Conservation (phyloP, 169 alveolate genomes). For the Plasmodium ovale region DNA sequence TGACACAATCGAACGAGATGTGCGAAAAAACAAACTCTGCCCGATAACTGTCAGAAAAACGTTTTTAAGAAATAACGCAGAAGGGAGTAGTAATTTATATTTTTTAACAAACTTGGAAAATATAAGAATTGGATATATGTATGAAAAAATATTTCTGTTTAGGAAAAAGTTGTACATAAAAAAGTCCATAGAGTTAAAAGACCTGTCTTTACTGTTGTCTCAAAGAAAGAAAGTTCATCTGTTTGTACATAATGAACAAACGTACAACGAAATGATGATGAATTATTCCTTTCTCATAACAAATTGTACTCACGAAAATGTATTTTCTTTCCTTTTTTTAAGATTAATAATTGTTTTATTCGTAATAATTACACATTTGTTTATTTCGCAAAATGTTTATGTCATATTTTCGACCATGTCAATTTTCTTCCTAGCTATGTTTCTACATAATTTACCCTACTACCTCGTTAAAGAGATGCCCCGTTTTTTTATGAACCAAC, state of each 20-base stretch:
- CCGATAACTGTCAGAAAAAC: conserved; percentile 6
- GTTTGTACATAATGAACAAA: conserved; percentile 26
- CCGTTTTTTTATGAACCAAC: not conserved
- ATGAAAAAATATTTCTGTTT: conserved; percentile 48
- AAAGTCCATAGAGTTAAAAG: conserved; percentile 29
- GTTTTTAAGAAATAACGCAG: conserved; percentile 2
- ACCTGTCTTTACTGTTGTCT: conserved; percentile 16
- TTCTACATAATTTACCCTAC: conserved; percentile 18
- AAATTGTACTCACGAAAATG: conserved; percentile 10
- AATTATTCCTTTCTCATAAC: conserved; percentile 19
- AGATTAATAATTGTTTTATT: conserved; percentile 20
- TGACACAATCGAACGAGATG: conserved; percentile 5
- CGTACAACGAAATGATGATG: not conserved
- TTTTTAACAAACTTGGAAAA: conserved; percentile 7
- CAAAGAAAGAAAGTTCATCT: conserved; percentile 16
- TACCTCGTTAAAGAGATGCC: not conserved
- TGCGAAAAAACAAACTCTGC: conserved; percentile 21
- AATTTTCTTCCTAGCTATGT: conserved; percentile 26
- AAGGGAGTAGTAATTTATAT: conserved; percentile 1
- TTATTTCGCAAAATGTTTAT: conserved; percentile 3
- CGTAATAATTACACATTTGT: conserved; percentile 5
- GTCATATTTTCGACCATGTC: conserved; percentile 8
- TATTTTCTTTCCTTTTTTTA: conserved; percentile 2
- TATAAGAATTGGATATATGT: conserved; percentile 39
- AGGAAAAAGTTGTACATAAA: conserved; percentile 34